Percentiles rank a stretch among this genome's conserved stretches.
phyloP scores from a whole-genome alignment of 805 yeast genomes.

The Candida adriatica region DNA sequence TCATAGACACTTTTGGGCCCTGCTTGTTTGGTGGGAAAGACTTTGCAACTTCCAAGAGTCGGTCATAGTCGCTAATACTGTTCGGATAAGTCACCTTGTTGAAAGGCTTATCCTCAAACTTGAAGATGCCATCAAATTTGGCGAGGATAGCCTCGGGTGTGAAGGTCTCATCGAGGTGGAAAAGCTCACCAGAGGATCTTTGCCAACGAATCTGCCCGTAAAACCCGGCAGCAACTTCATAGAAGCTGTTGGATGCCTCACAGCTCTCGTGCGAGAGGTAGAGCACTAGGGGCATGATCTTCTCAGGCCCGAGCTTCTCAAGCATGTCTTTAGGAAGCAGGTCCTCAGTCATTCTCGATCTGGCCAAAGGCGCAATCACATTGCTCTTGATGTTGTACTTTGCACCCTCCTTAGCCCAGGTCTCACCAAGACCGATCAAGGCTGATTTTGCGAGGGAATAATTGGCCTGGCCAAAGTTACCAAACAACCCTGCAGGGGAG shows the following conservation, averaged over 20 bases:
- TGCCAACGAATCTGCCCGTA: conserved; percentile 93
- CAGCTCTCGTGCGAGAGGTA: conserved; percentile 65
- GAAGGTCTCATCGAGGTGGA: conserved; percentile 69
- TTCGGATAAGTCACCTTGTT: conserved; percentile 59
- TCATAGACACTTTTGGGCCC: conserved; percentile 54
- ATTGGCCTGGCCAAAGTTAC: conserved; percentile 95
- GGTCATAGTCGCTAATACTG: conserved; percentile 63
- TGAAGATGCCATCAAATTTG: conserved; percentile 55
- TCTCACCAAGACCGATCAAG: conserved; percentile 85
- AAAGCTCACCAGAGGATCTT: conserved; percentile 78
- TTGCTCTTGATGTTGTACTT: conserved; percentile 79
- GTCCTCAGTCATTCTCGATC: conserved; percentile 92
- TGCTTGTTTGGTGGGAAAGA: conserved; percentile 52
- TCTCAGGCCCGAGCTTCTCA: conserved; percentile 76
- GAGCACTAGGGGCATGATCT: conserved; percentile 86
- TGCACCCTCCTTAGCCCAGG: conserved; percentile 90
- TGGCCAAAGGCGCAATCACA: conserved; percentile 90
- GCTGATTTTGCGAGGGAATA: conserved; percentile 92
- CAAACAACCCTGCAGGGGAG: conserved; percentile 95
- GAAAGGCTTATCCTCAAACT: conserved; percentile 53
- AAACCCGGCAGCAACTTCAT: conserved; percentile 92
- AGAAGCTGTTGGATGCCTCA: conserved; percentile 65
- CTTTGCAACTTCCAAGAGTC: conserved; percentile 46
- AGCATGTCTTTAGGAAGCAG: conserved; percentile 81
- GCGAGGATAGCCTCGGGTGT: conserved; percentile 81